A percentile compares a stretch with the other conserved stretches of the same genome.
These are phyloP conservation scores for Talaromyces thailandensis DNA, from an alignment of 495 filamentous ascomycete species.

Conservation along the genomic window DNA sequence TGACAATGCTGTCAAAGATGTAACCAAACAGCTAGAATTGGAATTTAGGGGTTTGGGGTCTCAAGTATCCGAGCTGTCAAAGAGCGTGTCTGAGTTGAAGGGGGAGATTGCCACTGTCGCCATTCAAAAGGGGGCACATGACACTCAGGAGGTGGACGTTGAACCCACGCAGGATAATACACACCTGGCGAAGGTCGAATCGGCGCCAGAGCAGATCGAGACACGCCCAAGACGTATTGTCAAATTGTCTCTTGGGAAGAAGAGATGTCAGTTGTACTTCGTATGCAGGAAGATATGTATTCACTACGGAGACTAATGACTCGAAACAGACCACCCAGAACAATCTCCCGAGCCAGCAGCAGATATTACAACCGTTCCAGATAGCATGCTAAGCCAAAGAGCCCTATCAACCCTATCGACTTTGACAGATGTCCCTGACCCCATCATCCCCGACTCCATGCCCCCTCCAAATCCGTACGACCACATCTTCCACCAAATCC, in stretches of 20 bases:
- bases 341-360: background rate
- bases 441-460: slow-evolving; percentile 7
- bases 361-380: background rate
- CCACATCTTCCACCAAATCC: background rate
- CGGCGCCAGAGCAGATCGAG: background rate
- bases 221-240: background rate
- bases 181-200: background rate
- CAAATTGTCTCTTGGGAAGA: background rate
- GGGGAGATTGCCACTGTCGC: background rate
- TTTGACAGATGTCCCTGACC: background rate
- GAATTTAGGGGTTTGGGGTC: background rate
- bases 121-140: background rate
- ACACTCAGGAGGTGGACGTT: background rate
- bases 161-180: background rate
- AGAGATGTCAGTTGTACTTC: background rate
- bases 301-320: background rate
- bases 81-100: background rate
- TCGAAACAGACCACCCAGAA: background rate
- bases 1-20: background rate
- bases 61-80: background rate
- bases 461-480: background rate
- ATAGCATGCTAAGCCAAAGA: background rate
- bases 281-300: background rate
- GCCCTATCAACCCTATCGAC: background rate
- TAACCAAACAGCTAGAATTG: background rate